Evolutionary conservation across 805 yeast genomes (phyloP), one percentile per base, ranked within the genome.

Genomic region (Wickerhamomyces bovis): DNA sequence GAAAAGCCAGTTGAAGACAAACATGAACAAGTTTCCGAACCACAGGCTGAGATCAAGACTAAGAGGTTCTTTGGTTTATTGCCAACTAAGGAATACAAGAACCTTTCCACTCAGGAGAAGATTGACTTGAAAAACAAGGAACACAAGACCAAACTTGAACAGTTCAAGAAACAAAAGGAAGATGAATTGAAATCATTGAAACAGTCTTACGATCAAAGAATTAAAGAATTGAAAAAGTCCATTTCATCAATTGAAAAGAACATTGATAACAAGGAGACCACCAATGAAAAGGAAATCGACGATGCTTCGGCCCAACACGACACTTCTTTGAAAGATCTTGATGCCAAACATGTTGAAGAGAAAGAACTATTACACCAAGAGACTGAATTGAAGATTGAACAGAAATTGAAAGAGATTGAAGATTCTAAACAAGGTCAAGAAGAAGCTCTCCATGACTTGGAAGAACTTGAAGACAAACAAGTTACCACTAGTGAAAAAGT

Each of bases 391-490:
- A 51, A 51, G 36, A 53, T 55, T 41, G 36, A 44, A 21, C 46
- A 46, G 16, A 58, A 58, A 42, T 39, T 44, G 16, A 44, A 48
- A 23, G 61, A 51, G 18, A 47, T 60, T 44, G 59, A 58, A 20
- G 45, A 50, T n/a, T 45, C 56, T 12, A 55, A 58, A 46, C 42
- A 35, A 13, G 48, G 47, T 12, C 63, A 60, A 41, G 48, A 31
- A 5, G 47, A 48, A 5, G 53, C 54, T 28, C 44, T 52, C n/a
- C 53, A 48, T 12, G 54, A 56, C 22, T 44, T 61, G 44, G 48
- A 55, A 48, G 57, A 53, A 33, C 43, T 61, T 31, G 60, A 61
- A 41, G 50, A 39, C 10, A 48, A 52, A 36, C 61, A 60, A 43
- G 48, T 51, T 20, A 60, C 55, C 40, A 55, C 61, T 13, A 49